Conservation (phyloP, 305 asterid genomes). For the Fraxinus paxiana region DNA sequence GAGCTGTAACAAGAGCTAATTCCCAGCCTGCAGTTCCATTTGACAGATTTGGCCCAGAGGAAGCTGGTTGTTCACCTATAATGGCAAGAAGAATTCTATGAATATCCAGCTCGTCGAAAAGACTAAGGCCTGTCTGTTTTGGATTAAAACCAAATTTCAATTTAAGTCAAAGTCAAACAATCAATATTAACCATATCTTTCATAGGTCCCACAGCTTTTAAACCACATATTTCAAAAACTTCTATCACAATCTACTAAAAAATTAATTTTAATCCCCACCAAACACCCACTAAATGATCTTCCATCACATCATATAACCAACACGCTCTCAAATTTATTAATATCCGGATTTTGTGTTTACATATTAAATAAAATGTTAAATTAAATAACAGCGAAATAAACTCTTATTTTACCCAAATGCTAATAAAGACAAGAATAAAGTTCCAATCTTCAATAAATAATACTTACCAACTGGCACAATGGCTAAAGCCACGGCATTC, state of each 20-base stretch:
- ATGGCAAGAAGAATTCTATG: background rate
- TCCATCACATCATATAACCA: background rate
- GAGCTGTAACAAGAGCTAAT: constrained; percentile 78
- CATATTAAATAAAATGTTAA: background rate
- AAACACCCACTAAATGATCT: background rate
- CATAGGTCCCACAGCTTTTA: no score
- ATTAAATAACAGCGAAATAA: background rate
- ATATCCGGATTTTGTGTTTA: background rate
- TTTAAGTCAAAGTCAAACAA: no score
- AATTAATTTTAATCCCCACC: no score
- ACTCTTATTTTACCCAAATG: background rate
- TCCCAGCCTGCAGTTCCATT: constrained; percentile 88
- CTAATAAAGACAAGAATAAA: background rate
- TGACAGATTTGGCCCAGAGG: constrained; percentile 40
- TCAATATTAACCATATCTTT: no score
- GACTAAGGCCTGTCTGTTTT: background rate
- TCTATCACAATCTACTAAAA: no score
- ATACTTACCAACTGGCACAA: constrained; percentile 76
- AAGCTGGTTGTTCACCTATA: constrained; percentile 52
- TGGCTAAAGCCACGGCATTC: constrained; percentile 87
- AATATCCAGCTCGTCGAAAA: constrained; percentile 1
- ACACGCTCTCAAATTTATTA: background rate
- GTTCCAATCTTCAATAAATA: background rate
- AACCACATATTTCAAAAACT: no score
- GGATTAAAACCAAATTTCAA: no score